Conservation (phyloP, 768 basidiomycete genomes). For the Boletellus ananiceps region DNA sequence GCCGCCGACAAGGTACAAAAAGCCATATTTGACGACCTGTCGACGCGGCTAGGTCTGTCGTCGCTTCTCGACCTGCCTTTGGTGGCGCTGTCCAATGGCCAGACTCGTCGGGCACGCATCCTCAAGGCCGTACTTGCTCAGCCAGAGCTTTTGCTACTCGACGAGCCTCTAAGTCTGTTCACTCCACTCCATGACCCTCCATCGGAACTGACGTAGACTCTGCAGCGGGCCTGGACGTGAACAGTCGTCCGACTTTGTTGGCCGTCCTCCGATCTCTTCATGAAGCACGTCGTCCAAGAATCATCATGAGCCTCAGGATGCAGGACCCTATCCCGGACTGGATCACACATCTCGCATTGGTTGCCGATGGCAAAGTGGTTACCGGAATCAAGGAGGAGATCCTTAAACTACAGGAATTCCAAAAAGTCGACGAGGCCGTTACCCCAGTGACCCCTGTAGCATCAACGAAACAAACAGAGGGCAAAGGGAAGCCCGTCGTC, state of each 20-base stretch:
- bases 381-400: conserved; percentile 50
- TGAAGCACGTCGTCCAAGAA: conserved; percentile 43
- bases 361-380: conserved; percentile 44
- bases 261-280: conserved; percentile 55
- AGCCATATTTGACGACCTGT: conserved; percentile 48
- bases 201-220: neutral
- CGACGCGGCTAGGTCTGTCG: conserved; percentile 51
- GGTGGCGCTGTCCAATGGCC: conserved; percentile 86
- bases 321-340: conserved; percentile 73
- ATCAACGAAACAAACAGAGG: neutral
- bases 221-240: conserved; percentile 74
- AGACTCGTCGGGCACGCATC: conserved; percentile 84
- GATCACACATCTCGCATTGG: conserved; percentile 63
- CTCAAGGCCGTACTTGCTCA: conserved; percentile 65
- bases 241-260: conserved; percentile 53
- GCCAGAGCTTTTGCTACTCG: conserved; percentile 78
- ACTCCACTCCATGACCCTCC: neutral
- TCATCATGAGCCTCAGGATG: conserved; percentile 61
- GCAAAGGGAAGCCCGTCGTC: conserved; percentile 43
- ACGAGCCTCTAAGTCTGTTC: conserved; percentile 80
- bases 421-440: neutral
- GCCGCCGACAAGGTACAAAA: conserved; percentile 26
- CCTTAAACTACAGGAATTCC: conserved; percentile 25
- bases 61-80: conserved; percentile 76
- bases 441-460: neutral